Conservation (phyloP, 176 grass and related monocot species). For the Pontederia crassipes region DNA sequence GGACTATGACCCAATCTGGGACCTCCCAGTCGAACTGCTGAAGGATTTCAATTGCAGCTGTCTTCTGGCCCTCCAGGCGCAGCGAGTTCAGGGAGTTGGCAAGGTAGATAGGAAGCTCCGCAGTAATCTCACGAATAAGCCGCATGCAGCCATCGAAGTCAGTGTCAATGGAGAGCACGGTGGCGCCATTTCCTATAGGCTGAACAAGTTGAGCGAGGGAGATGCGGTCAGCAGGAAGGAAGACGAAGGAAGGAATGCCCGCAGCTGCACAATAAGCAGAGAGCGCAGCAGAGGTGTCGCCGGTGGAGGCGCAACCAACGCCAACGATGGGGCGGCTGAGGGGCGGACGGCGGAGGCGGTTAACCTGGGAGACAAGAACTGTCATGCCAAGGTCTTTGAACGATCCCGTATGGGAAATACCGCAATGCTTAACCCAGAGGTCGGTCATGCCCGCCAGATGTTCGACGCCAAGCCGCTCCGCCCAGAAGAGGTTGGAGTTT, state of each 20-base stretch:
- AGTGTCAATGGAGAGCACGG: conserved; percentile 79
- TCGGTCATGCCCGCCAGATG: conserved; percentile 89
- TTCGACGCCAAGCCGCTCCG: conserved; percentile 79
- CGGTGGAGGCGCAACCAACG: conserved; percentile 79
- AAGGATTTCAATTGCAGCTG: conserved; percentile 79
- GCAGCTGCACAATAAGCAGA: conserved; percentile 94
- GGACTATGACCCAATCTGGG: conserved; percentile 88
- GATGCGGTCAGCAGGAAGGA: conserved; percentile 82
- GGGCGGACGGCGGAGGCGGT: conserved; percentile 67
- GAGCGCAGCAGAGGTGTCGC: conserved; percentile 88
- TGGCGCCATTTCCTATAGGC: conserved; percentile 89
- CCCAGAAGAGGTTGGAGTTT: conserved; percentile 99
- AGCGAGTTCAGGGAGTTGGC: conserved; percentile 93
- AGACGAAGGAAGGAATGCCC: conserved; percentile 74
- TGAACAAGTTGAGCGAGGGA: conserved; percentile 91
- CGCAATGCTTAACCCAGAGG: conserved; percentile 99
- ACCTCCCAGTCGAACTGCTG: conserved; percentile 99
- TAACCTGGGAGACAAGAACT: conserved; percentile 92
- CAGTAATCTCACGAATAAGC: conserved; percentile 88
- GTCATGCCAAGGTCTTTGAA: conserved; percentile 99
- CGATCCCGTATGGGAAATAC: conserved; percentile 93
- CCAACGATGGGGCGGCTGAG: conserved; percentile 80
- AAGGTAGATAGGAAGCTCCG: conserved; percentile 83
- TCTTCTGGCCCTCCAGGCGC: conserved; percentile 86
- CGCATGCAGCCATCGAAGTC: conserved; percentile 97